These are phyloP conservation scores for Pachysandra terminalis DNA, from an alignment of 164 flowering plant species.

Conservation along the genomic window DNA sequence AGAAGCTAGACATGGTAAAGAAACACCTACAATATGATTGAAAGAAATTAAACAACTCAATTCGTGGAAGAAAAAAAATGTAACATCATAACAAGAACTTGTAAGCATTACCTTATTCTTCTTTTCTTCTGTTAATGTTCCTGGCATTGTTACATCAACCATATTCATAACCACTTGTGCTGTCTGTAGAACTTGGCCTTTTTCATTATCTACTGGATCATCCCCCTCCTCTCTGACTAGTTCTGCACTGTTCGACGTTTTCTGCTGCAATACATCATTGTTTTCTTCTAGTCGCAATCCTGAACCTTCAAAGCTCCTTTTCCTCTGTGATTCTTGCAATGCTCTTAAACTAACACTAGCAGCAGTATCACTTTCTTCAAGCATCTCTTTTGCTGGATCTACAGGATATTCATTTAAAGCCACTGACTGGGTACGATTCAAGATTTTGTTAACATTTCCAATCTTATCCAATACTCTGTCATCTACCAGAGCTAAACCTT, in stretches of 20 bases:
- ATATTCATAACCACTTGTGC: slow-evolving; percentile 80
- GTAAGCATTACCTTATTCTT: slow-evolving; percentile 66
- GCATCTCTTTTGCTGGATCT: slow-evolving; percentile 14
- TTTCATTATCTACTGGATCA: slow-evolving; percentile 39
- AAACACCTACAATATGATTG: not conserved
- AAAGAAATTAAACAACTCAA: not conserved
- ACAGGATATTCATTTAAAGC: slow-evolving; percentile 28
- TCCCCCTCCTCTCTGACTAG: slow-evolving; percentile 25
- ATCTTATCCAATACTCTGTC: slow-evolving; percentile 28
- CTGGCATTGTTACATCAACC: slow-evolving; percentile 91
- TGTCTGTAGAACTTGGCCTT: slow-evolving; percentile 65
- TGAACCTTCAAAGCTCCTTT: slow-evolving; percentile 12
- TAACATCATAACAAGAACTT: not conserved
- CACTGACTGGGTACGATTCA: slow-evolving; percentile 26
- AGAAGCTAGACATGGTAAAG: too few relatives aligned
- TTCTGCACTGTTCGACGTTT: slow-evolving; percentile 31
- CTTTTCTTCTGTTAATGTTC: slow-evolving; percentile 62
- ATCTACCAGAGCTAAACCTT: slow-evolving; percentile 49
- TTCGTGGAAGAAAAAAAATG: not conserved
- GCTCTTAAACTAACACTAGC: slow-evolving; percentile 13
- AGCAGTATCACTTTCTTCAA: slow-evolving; percentile 26
- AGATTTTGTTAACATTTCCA: slow-evolving; percentile 18
- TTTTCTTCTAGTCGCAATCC: slow-evolving; percentile 20
- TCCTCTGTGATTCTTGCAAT: slow-evolving; percentile 12
- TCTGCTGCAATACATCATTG: slow-evolving; percentile 22